A percentile compares a stretch with the other conserved stretches of the same genome.
These are phyloP conservation scores for Celoporthe dispersa DNA, from an alignment of 2,329 filamentous ascomycete species.

Conservation along the genomic window DNA sequence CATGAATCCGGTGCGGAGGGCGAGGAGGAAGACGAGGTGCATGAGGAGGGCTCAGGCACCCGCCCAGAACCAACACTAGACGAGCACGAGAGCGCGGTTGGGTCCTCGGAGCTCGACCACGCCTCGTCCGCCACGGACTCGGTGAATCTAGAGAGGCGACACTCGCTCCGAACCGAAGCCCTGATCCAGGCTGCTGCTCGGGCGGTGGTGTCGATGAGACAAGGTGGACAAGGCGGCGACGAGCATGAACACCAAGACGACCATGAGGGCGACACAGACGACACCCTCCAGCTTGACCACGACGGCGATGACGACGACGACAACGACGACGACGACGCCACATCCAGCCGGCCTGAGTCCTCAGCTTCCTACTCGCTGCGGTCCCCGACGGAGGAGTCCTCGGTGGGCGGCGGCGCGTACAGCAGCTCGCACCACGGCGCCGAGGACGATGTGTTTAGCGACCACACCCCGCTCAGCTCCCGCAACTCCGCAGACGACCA, in stretches of 20 bases:
- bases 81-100: constrained; percentile 12
- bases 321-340: constrained; percentile 20
- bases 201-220: constrained; percentile 50
- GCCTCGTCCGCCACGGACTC: constrained; percentile 30
- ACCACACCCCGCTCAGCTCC: constrained; percentile 61
- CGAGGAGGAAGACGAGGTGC: neutral
- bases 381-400: constrained; percentile 31
- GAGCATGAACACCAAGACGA: constrained; percentile 28
- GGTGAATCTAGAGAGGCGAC: constrained; percentile 40
- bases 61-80: neutral
- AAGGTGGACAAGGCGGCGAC: constrained; percentile 30
- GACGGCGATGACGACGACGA: constrained; percentile 29
- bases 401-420: constrained; percentile 43
- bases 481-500: constrained; percentile 52
- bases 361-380: constrained; percentile 31
- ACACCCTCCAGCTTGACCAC: constrained; percentile 24
- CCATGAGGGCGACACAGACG: constrained; percentile 23
- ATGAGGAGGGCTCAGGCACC: neutral
- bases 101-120: constrained; percentile 28
- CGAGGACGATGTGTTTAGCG: constrained; percentile 64
- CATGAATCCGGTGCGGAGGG: neutral
- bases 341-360: constrained; percentile 32
- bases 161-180: constrained; percentile 53
- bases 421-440: constrained; percentile 56
- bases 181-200: constrained; percentile 58